phyloP scores from a whole-genome alignment of 306 rosid species.

The Spatholobus suberectus region DNA sequence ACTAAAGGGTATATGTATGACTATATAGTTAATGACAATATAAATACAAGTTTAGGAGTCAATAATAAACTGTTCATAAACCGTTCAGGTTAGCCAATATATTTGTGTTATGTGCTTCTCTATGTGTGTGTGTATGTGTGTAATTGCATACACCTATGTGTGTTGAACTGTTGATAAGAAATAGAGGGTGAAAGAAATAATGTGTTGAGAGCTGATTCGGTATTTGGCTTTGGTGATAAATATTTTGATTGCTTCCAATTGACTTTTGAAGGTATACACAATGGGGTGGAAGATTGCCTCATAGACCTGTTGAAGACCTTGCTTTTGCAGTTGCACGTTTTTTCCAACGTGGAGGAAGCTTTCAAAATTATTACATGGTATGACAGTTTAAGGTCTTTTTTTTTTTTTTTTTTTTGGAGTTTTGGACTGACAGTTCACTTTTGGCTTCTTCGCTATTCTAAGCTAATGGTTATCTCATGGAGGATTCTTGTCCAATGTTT shows the following conservation, averaged over 20 bases:
- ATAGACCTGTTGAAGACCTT: conserved; percentile 96
- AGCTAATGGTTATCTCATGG: conserved; percentile 18
- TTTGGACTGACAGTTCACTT: conserved; percentile 17
- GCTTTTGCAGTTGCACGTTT: conserved; percentile 98
- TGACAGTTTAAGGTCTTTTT: background rate
- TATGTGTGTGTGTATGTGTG: background rate
- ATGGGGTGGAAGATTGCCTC: conserved; percentile 93
- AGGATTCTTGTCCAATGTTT: conserved; percentile 28
- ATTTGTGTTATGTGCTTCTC: conserved; percentile 15
- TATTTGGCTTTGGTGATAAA: conserved; percentile 31
- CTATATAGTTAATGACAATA: conserved; percentile 14
- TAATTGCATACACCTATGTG: background rate
- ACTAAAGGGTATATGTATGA: background rate
- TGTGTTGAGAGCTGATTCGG: background rate
- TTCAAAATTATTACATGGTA: conserved; percentile 98
- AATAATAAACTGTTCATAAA: conserved; percentile 16
- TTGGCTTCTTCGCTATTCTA: conserved; percentile 27
- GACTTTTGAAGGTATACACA: conserved; percentile 71
- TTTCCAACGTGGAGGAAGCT: conserved; percentile 95
- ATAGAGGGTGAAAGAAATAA: conserved; percentile 23
- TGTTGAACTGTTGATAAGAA: conserved; percentile 29
- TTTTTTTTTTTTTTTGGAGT: background rate
- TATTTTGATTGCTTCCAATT: conserved; percentile 37
- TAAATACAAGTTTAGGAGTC: conserved; percentile 28
- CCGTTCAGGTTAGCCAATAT: conserved; percentile 16